Conservation (phyloP, 345 rosid genomes). For the Kernera saxatilis region DNA sequence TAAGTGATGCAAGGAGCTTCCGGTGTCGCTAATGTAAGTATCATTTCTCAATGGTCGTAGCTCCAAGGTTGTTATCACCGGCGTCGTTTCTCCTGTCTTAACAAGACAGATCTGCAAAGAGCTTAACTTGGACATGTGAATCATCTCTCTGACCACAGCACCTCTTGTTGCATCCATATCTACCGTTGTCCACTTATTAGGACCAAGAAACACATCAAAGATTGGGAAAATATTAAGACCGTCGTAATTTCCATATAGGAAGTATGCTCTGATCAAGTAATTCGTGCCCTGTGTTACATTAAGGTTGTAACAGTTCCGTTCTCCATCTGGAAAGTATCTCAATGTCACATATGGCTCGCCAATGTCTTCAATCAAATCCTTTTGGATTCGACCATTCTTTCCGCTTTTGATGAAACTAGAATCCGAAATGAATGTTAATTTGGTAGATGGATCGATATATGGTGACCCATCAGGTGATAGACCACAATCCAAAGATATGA, state of each 20-base stretch:
- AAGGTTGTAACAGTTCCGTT: slow-evolving; percentile 1
- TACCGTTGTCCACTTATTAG: slow-evolving; percentile 8
- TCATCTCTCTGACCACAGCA: slow-evolving; percentile 21
- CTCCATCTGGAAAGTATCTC: slow-evolving; percentile 9
- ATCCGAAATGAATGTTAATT: slow-evolving; percentile 29
- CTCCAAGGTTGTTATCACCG: slow-evolving; percentile 44
- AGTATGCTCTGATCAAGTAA: not conserved
- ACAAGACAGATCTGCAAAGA: slow-evolving; percentile 41
- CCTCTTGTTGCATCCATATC: not conserved
- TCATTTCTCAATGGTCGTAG: slow-evolving; percentile 28
- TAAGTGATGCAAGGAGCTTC: not conserved
- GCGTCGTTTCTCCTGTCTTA: slow-evolving; percentile 32
- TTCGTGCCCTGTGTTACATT: not conserved
- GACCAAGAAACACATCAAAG: slow-evolving; percentile 7
- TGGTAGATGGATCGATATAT: slow-evolving; percentile 14
- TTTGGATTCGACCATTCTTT: not conserved
- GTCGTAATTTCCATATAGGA: slow-evolving; percentile 8
- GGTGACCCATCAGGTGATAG: not conserved
- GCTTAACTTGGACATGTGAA: slow-evolving; percentile 25
- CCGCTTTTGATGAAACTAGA: slow-evolving; percentile 10
- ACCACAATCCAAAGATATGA: slow-evolving; percentile 38
- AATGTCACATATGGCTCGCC: not conserved
- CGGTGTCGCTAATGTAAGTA: not conserved
- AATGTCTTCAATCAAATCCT: not conserved
- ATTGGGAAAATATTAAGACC: not conserved